A percentile compares a stretch with the other conserved stretches of the same genome.
Conservation (phyloP, 2,329 filamentous ascomycete species). For the Chrysosphaeria jannelii region DNA sequence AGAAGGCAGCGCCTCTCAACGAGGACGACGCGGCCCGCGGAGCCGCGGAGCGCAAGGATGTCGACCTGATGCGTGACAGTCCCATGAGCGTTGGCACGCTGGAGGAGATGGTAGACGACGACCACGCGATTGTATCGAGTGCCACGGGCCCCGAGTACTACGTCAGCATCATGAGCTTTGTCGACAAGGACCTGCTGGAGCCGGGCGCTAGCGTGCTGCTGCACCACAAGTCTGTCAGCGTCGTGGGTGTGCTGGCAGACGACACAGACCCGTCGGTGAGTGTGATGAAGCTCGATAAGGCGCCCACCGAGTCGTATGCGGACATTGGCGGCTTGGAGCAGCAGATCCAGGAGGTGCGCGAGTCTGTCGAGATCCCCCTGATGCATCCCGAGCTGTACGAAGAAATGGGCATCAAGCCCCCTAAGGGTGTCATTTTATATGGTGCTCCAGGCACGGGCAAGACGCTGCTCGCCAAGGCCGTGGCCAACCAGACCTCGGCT, state of each 20-base stretch:
- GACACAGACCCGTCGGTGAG: constrained; percentile 86
- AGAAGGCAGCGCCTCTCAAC: constrained; percentile 25
- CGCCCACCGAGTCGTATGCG: constrained; percentile 89
- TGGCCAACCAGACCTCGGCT: constrained; percentile 95
- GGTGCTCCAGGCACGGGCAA: constrained; percentile 93
- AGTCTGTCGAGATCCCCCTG: constrained; percentile 84
- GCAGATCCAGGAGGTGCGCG: constrained; percentile 92
- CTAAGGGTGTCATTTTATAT: constrained; percentile 97
- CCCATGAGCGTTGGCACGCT: constrained; percentile 96
- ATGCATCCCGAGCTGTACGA: constrained; percentile 94
- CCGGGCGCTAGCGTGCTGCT: constrained; percentile 83
- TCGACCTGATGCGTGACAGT: constrained; percentile 94
- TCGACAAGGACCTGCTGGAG: constrained; percentile 93
- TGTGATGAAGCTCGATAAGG: constrained; percentile 98
- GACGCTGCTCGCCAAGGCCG: constrained; percentile 81
- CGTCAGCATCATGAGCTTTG: constrained; percentile 98
- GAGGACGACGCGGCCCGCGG: constrained; percentile 48
- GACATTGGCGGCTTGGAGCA: constrained; percentile 89
- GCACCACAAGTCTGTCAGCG: constrained; percentile 93
- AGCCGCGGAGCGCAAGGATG: constrained; percentile 77
- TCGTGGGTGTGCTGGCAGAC: constrained; percentile 88
- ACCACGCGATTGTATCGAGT: constrained; percentile 93
- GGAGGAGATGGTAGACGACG: constrained; percentile 96
- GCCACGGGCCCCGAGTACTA: constrained; percentile 97
- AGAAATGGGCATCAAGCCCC: constrained; percentile 99